These are phyloP conservation scores for Zygotorulaspora mrakii DNA, from an alignment of 1,139 yeast species.

Conservation along the genomic window DNA sequence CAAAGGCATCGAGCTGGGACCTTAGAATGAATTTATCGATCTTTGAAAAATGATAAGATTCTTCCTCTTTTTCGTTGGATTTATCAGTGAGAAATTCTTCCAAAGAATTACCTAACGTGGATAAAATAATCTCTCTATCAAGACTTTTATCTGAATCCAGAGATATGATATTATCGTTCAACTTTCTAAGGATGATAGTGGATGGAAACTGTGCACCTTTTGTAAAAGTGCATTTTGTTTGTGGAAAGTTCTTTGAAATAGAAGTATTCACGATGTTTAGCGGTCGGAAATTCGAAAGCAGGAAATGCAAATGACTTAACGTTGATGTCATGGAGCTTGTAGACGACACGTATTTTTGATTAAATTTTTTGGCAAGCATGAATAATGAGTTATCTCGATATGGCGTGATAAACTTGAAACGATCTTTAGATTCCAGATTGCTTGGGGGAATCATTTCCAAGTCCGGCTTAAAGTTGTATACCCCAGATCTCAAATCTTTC, in stretches of 20 bases:
- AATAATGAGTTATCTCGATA: slow-evolving; percentile 57
- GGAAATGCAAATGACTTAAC: slow-evolving; percentile 66
- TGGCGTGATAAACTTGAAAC: slow-evolving; percentile 54
- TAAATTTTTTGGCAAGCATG: slow-evolving; percentile 43
- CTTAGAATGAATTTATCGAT: slow-evolving; percentile 72
- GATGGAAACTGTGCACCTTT: slow-evolving; percentile 43
- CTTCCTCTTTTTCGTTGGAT: slow-evolving; percentile 24
- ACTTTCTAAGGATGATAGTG: slow-evolving; percentile 42
- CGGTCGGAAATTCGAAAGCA: slow-evolving; percentile 60
- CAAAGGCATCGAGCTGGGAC: slow-evolving; percentile 86
- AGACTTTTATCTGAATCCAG: slow-evolving; percentile 68
- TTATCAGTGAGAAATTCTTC: slow-evolving; percentile 66
- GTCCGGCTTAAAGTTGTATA: slow-evolving; percentile 63
- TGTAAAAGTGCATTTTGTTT: slow-evolving; percentile 33
- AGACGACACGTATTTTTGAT: slow-evolving; percentile 62
- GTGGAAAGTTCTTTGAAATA: slow-evolving; percentile 45
- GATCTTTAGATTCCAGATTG: slow-evolving; percentile 16
- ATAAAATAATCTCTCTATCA: slow-evolving; percentile 67
- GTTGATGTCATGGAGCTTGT: slow-evolving; percentile 84
- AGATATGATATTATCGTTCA: slow-evolving; percentile 47
- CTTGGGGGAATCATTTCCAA: slow-evolving; percentile 49
- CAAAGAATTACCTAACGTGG: slow-evolving; percentile 72
- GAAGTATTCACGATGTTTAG: slow-evolving; percentile 40
- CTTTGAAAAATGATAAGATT: slow-evolving; percentile 66
- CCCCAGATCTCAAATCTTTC: slow-evolving; percentile 71